Evolutionary conservation across 176 grass and related monocot species (phyloP), one percentile per base, ranked within the genome.

Genomic region (Oryza nivara): DNA sequence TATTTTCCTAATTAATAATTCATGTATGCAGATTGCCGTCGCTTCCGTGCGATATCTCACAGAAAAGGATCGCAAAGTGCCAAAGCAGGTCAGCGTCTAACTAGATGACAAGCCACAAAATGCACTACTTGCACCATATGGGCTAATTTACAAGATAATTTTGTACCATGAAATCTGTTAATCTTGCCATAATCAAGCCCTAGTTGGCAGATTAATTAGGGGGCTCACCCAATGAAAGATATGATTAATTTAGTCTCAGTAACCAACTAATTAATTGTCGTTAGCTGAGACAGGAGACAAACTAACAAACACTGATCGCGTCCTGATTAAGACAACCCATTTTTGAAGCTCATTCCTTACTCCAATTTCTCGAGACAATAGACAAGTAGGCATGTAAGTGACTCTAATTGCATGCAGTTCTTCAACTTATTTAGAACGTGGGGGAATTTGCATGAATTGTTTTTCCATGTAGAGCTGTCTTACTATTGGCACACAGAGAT

Each of bases 191-290:
- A 38, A 84, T 84, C 45, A 61, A 61, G 28, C 20, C 23, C 23
- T 13, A 12, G 54, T 58, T 58, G 58, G 67, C 69, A 75, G 47
- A 64, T 16, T 67, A 80, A 83, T 74, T 74, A 74, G 54, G 54
- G 54, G 6, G 54, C 54, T 58, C 44, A 48, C 43, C 6, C 52
- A 64, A 28, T 82, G 2, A 13, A 56, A 38, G 16, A 40, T 65
- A 32, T 68, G 25, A 13, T 74, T 67, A 15, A 74, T 88, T 12
- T n/a, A 23, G 38, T 19, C 60, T 35, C 16, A 8, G 67, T 44
- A 71, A 71, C 34, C 79, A 85, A 54, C 49, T 49, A 61, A 60
- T 46, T 75, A 22, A 76, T 82, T 90, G 52, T 68, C 71, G 83
- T 86, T 90, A 46, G 84, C 52, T 86, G 61, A 68, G 67, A 7